phyloP scores from a whole-genome alignment of 164 flowering plant genomes.

The Dillenia suffruticosa region DNA sequence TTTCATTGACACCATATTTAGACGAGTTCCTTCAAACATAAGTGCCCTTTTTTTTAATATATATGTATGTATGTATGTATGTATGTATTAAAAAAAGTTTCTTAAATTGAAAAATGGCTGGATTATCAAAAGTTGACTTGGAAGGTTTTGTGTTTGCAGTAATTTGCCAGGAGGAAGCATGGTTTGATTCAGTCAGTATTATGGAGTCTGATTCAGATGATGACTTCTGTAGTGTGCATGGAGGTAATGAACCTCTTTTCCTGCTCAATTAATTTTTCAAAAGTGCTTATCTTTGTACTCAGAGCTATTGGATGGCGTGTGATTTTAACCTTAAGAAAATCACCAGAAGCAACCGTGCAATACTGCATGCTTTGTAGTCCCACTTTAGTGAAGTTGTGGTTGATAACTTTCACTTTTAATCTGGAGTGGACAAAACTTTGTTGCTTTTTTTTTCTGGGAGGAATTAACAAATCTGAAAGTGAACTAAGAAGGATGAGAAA shows the following conservation, averaged over 20 bases:
- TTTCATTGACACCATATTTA: neutral
- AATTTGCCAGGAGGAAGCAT: slow-evolving; percentile 67
- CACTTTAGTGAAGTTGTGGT: too few relatives aligned
- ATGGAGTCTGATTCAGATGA: slow-evolving; percentile 97
- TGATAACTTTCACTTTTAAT: too few relatives aligned
- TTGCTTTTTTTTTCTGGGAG: too few relatives aligned
- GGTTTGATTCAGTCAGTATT: slow-evolving; percentile 88
- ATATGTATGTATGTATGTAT: neutral
- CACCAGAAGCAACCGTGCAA: too few relatives aligned
- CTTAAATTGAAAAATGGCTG: neutral
- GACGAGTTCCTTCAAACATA: neutral
- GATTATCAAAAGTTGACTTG: slow-evolving; percentile 5
- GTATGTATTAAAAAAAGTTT: too few relatives aligned
- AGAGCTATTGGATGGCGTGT: too few relatives aligned
- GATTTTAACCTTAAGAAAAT: too few relatives aligned
- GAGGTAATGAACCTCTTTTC: slow-evolving; percentile 49
- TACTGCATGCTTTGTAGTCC: too few relatives aligned
- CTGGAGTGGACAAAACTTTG: too few relatives aligned
- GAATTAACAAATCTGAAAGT: too few relatives aligned
- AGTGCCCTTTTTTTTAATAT: neutral
- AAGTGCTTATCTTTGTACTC: too few relatives aligned
- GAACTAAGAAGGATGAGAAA: too few relatives aligned
- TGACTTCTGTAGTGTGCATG: slow-evolving; percentile 81
- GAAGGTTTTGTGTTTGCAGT: slow-evolving; percentile 36
- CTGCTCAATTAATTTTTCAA: neutral